Base-by-base conservation (phyloP, 2,329 filamentous ascomycete species). In the Cytospora piceicola region DNA sequence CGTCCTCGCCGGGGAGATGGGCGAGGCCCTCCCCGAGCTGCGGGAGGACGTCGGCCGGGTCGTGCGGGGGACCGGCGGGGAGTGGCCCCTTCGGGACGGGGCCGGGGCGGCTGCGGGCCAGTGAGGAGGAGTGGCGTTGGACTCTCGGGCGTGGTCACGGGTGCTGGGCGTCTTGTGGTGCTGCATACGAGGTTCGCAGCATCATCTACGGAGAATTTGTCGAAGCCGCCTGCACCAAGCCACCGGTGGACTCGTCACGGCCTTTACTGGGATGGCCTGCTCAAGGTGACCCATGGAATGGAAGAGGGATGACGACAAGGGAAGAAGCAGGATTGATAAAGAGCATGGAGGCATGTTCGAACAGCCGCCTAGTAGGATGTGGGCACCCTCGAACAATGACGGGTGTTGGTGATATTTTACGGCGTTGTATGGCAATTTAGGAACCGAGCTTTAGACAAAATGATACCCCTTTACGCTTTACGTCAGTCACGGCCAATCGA, bases 1-100 rank as follows among this genome's bases (percentile, higher is more conserved):
- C 76, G 80, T 87, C 29, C 78, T 91, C 2, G 88, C 87, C 15
- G 79, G 79, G 61, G 82, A 88, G 75, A 85, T 89, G 75, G 77
- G 77, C 49, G 75, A 75, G 49, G 85, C 85, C 22, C 81, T 88
- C 81, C 87, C 87, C 8, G 87, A 89, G 81, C 73, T 88, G 69
- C 72, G 77, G 36, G 80, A 77, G 2, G 86, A 89, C 67, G 82
- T 87, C 17, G 78, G 77, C 12, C 73, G 75, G 46, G 82, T 88
- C 11, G 69, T 88, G 8, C 79, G 77, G 67, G 80, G 77, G 4
- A 85, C 83, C 0, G 79, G 79, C 2, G 77, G 77, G 14, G 56
- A 57, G 59, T 66, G 63, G 66, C 66, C 66, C 15, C 58, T 54
- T 1, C 49, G 34, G 56, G 54, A 42, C 36, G 56, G 60, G 27